phyloP scores from a whole-genome alignment of 2,329 filamentous ascomycete genomes.

The Capronia coronata region DNA sequence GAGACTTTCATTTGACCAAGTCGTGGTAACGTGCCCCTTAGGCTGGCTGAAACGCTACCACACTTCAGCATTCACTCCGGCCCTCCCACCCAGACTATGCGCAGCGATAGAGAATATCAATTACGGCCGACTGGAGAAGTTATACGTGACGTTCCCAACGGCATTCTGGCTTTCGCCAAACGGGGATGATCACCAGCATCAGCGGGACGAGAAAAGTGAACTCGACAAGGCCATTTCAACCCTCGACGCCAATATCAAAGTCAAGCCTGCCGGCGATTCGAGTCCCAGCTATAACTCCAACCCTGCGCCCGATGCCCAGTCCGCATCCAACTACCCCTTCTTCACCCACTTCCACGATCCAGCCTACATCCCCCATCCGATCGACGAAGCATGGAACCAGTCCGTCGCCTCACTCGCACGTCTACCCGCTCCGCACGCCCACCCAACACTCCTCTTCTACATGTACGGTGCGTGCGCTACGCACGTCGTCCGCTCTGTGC shows the following conservation, averaged over 20 bases:
- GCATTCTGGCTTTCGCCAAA: conserved; percentile 67
- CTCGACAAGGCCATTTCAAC: no score
- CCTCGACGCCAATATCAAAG: no score
- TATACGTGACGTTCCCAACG: conserved; percentile 61
- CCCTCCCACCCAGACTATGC: conserved; percentile 38
- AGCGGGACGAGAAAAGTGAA: neutral
- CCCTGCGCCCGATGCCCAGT: conserved; percentile 5
- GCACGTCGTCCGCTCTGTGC: conserved; percentile 32
- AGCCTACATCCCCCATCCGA: conserved; percentile 56
- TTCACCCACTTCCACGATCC: conserved; percentile 74
- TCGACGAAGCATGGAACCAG: conserved; percentile 63
- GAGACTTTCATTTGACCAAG: conserved; percentile 43
- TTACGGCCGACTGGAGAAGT: conserved; percentile 43
- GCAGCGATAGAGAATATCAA: conserved; percentile 45
- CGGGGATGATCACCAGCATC: conserved; percentile 24
- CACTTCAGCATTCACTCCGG: conserved; percentile 40
- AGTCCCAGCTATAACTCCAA: no score
- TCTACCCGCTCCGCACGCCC: conserved; percentile 52
- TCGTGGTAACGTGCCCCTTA: conserved; percentile 48
- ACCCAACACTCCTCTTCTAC: conserved; percentile 80
- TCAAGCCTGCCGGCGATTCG: no score
- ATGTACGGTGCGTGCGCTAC: conserved; percentile 40
- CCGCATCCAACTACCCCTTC: conserved; percentile 49
- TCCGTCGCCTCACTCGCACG: conserved; percentile 71
- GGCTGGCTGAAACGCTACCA: conserved; percentile 48